phyloP scores from a whole-genome alignment of 106 monocot genomes.

The Agapanthus africanus region DNA sequence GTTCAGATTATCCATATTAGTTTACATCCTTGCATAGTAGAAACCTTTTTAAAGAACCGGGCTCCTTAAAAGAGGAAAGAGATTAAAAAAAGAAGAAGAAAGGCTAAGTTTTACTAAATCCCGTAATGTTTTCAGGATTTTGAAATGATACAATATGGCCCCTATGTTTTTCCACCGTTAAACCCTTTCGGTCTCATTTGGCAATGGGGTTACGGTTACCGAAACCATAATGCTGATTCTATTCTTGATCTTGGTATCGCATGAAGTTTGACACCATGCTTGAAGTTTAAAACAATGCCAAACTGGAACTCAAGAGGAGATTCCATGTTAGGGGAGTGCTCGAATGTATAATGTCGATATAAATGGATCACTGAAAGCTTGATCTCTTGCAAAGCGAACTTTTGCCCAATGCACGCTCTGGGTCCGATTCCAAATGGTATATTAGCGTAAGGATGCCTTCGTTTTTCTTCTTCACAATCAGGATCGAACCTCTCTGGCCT shows the following conservation, averaged over 20 bases:
- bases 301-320: slow-evolving; percentile 22
- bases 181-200: too few relatives aligned
- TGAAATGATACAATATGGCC: too few relatives aligned
- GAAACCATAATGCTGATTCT: too few relatives aligned
- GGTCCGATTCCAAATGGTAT: slow-evolving; percentile 39
- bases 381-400: slow-evolving; percentile 29
- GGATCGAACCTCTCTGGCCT: slow-evolving; percentile 32
- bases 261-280: slow-evolving; percentile 31
- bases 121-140: too few relatives aligned
- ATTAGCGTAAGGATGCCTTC: slow-evolving; percentile 26
- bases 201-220: too few relatives aligned
- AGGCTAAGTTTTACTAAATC: too few relatives aligned
- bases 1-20: too few relatives aligned
- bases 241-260: slow-evolving; percentile 10
- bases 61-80: too few relatives aligned
- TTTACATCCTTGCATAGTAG: too few relatives aligned
- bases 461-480: slow-evolving; percentile 24
- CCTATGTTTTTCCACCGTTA: too few relatives aligned
- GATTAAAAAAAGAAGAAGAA: too few relatives aligned
- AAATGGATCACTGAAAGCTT: slow-evolving; percentile 24
- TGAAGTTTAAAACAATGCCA: slow-evolving; percentile 26
- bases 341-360: slow-evolving; percentile 20
- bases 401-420: slow-evolving; percentile 25
- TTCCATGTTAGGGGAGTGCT: slow-evolving; percentile 22
- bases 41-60: too few relatives aligned